Base-by-base conservation (phyloP, 495 filamentous ascomycete genomes). In the Aspergillus haitiensis region DNA sequence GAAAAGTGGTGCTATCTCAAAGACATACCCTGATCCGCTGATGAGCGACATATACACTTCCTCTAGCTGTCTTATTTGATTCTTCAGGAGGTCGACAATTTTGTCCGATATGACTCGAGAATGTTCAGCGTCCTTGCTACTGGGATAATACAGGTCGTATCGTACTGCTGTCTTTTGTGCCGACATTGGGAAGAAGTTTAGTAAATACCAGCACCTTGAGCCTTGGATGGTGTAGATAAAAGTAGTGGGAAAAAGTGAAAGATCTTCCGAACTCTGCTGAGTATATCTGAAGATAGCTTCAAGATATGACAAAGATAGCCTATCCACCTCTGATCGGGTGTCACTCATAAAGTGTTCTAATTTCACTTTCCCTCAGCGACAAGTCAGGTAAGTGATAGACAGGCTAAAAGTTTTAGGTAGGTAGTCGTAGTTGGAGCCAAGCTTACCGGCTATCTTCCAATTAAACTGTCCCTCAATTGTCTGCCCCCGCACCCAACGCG, bases 381-480 rank as follows among this genome's bases (percentile, higher is more conserved):
- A 27, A n/a, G 11, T 16, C 31, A 18, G 31, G 32, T 12, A 32
- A n/a, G 32, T 35, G 8, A 40, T 15, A 11, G 7, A 42, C 2
- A 55, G 44, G 7, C 21, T 3, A 27, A 27, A 27, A 27, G 10
- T 21, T 13, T 5, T 13, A 47, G 34, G 39, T 37, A 47, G 34
- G 39, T 37, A 5, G n/a, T 46, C 5, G 15, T 18, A 9, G 13
- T 10, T 15, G n/a, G 40, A 45, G 18, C 6, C 12, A 64, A 47
- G 11, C 64, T 55, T 52, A 76, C 75, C 31, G 7, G 61, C 65
- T 13, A 67, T 13, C 50, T 81, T 81, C 80, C 78, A 82, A 52
- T 82, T 81, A 33, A 82, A 81, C 0, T 51, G 36, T 6, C 75
- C 75, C 9, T 75, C 63, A 2, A 78, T 36, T 4, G 66, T 74